Conservation (phyloP, 257 asterid species). For the Nemophila menziesii region DNA sequence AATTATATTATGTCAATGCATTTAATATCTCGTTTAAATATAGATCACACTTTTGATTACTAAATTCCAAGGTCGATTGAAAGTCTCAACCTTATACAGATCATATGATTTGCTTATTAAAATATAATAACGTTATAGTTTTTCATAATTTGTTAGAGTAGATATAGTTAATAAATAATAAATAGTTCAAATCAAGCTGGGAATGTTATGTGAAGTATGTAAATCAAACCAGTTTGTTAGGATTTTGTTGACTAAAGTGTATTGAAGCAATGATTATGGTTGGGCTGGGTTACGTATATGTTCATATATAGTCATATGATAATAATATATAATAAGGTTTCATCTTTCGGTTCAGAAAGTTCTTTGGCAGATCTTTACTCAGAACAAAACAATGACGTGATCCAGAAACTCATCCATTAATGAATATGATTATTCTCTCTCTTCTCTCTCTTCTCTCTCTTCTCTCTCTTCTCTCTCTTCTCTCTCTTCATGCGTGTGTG, state of each 20-base stretch:
- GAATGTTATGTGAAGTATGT: slow-evolving; percentile 17
- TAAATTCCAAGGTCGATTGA: no score
- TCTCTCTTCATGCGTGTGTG: slow-evolving; percentile 2
- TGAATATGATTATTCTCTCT: slow-evolving; percentile 18
- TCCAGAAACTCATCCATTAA: slow-evolving; percentile 6
- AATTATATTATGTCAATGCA: no score
- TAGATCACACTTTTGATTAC: no score
- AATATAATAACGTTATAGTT: no score
- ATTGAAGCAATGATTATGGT: slow-evolving; percentile 66
- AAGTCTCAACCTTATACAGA: no score
- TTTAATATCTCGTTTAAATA: no score
- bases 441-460: not conserved
- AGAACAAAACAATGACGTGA: slow-evolving; percentile 34
- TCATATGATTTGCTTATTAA: no score
- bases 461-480: not conserved
- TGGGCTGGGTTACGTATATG: slow-evolving; percentile 33
- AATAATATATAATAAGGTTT: slow-evolving; percentile 7
- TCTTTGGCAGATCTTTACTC: slow-evolving; percentile 31
- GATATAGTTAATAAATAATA: slow-evolving; percentile 6
- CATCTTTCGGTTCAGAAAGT: slow-evolving; percentile 27
- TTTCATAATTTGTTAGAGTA: not conserved
- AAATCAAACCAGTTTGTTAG: slow-evolving; percentile 59
- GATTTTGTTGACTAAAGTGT: slow-evolving; percentile 63
- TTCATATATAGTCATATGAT: slow-evolving; percentile 8
- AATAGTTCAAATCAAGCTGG: slow-evolving; percentile 9